These are phyloP conservation scores for Thuidium tamariscinum DNA, from an alignment of 225 moss, liverwort and hornwort genomes.

Conservation along the genomic window DNA sequence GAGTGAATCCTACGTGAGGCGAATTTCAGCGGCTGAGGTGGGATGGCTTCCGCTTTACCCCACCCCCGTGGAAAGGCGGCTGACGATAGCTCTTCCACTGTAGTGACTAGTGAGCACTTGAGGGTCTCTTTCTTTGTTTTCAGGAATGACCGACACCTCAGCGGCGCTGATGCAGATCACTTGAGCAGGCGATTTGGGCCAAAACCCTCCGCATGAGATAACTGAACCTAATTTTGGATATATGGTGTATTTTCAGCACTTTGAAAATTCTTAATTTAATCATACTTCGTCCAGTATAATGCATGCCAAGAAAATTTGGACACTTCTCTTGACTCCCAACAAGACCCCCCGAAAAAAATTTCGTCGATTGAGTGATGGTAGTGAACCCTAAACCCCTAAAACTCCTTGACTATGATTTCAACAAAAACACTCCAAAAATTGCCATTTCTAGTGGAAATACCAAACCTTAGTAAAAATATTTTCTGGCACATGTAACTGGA, in stretches of 20 bases:
- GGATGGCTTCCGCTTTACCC: slow-evolving; percentile 12
- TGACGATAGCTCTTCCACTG: not conserved
- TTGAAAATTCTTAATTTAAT: not conserved
- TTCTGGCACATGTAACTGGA: too few species aligned
- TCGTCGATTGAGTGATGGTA: not conserved
- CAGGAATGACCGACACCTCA: not conserved
- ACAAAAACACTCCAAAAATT: too few species aligned
- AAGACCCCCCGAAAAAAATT: not conserved
- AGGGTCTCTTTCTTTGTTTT: not conserved
- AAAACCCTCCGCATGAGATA: not conserved
- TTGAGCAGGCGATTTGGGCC: not conserved
- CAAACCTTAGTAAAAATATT: too few species aligned
- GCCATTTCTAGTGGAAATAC: too few species aligned
- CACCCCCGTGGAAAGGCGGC: not conserved
- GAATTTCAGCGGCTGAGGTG: slow-evolving; percentile 15
- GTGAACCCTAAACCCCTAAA: too few species aligned
- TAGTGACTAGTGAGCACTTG: not conserved
- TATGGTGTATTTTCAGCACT: not conserved
- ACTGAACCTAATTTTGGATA: not conserved
- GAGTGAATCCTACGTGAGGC: not conserved
- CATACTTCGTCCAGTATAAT: not conserved
- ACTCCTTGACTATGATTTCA: too few species aligned
- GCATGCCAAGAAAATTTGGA: not conserved
- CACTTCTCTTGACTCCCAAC: not conserved
- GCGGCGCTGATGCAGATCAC: not conserved